phyloP scores from a whole-genome alignment of 768 basidiomycete species.

The Rhodotorula toruloides region DNA sequence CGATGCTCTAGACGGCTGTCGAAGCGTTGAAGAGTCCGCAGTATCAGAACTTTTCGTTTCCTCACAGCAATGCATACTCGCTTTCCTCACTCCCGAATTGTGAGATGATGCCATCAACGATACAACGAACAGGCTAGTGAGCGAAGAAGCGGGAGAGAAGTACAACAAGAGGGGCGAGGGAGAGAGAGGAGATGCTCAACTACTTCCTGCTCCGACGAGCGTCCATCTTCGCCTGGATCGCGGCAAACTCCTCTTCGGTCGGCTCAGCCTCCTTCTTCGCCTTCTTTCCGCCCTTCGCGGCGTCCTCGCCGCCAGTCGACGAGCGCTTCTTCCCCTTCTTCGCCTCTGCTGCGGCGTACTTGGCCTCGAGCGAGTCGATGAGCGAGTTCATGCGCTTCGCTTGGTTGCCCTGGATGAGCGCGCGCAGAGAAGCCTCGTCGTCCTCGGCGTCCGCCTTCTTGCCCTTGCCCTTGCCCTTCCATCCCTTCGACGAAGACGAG shows the following conservation, averaged over 20 bases:
- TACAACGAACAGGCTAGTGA: conserved; percentile 4
- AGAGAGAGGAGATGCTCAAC: background rate
- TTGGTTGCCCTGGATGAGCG: conserved; percentile 39
- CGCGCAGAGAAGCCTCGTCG: conserved; percentile 37
- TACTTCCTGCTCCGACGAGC: conserved; percentile 8
- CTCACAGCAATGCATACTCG: background rate
- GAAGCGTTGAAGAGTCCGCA: background rate
- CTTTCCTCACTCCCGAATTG: background rate
- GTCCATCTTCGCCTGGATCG: conserved; percentile 42
- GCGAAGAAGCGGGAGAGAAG: no score
- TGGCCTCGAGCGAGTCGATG: conserved; percentile 40
- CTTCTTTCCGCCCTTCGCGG: conserved; percentile 41
- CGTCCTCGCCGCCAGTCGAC: no score
- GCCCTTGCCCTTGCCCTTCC: conserved; percentile 13
- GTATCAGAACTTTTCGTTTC: no score
- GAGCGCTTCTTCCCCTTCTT: conserved; percentile 36
- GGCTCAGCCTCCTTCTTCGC: conserved; percentile 43
- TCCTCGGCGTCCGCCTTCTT: conserved; percentile 28
- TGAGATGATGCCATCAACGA: background rate
- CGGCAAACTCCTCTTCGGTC: conserved; percentile 41
- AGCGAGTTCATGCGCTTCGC: conserved; percentile 33
- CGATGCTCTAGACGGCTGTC: conserved; percentile 24
- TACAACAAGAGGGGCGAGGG: background rate
- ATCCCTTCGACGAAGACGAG: background rate
- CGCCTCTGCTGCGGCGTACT: conserved; percentile 34